phyloP scores from a whole-genome alignment of 805 yeast species.

The Pichia paraexigua region DNA sequence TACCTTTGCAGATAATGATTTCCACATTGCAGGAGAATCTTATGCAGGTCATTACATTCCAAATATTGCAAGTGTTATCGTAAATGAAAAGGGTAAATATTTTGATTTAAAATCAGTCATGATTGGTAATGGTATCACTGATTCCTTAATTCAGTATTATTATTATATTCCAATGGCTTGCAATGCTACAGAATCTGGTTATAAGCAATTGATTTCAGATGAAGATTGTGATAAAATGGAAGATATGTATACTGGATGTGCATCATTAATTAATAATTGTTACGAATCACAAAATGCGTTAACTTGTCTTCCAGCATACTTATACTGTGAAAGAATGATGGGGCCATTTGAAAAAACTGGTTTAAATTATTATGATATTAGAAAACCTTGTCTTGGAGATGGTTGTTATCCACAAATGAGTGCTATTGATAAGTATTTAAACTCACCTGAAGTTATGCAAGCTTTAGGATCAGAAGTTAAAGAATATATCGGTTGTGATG shows the following conservation, averaged over 20 bases:
- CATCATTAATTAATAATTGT: constrained; percentile 66
- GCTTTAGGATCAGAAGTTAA: constrained; percentile 91
- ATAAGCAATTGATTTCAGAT: constrained; percentile 63
- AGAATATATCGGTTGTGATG: constrained; percentile 65
- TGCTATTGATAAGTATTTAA: constrained; percentile 72
- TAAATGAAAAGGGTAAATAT: constrained; percentile 46
- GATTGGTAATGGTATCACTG: constrained; percentile 90
- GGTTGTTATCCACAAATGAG: constrained; percentile 74
- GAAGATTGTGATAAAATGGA: constrained; percentile 72
- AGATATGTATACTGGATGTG: constrained; percentile 67
- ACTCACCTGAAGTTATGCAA: constrained; percentile 62
- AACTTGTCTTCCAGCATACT: constrained; percentile 84
- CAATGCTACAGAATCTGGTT: constrained; percentile 67
- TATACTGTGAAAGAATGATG: constrained; percentile 82
- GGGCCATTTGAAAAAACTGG: constrained; percentile 82
- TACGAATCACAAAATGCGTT: constrained; percentile 67
- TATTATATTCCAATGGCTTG: constrained; percentile 91
- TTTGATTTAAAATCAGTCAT: constrained; percentile 68
- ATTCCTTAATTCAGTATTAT: constrained; percentile 70
- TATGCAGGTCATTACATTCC: constrained; percentile 96
- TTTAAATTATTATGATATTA: constrained; percentile 83
- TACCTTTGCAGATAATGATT: constrained; percentile 43
- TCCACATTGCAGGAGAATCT: constrained; percentile 91
- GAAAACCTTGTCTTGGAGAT: constrained; percentile 63
- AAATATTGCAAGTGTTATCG: constrained; percentile 72